A percentile compares a stretch with the other conserved stretches of the same genome.
phyloP scores from a whole-genome alignment of 176 grass and related monocot genomes.

The Avena atlantica region DNA sequence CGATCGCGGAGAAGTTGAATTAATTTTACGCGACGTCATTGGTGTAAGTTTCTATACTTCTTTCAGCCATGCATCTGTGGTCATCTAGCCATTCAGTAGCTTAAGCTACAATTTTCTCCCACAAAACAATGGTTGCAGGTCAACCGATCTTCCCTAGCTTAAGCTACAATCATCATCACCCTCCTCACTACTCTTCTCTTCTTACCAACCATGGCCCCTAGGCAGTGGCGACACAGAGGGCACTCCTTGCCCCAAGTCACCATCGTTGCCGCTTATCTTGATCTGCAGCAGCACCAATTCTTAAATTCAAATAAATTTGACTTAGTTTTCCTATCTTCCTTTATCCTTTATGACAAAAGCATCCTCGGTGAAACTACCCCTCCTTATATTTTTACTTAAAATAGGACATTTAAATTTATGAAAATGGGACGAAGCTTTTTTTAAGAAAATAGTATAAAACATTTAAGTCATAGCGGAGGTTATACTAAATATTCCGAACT shows the following conservation, averaged over 20 bases:
- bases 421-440: background rate
- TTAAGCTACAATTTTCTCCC: constrained; percentile 10
- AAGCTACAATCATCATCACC: too few species aligned
- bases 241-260: too few species aligned
- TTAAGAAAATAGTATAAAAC: background rate
- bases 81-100: background rate
- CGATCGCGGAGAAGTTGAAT: constrained; percentile 25
- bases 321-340: background rate
- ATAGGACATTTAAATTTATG: background rate
- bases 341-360: background rate
- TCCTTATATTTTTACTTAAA: background rate
- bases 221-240: too few species aligned
- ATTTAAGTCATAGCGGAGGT: background rate
- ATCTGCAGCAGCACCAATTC: background rate
- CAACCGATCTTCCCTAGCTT: constrained; percentile 17
- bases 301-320: background rate
- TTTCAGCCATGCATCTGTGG: background rate
- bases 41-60: constrained; percentile 33
- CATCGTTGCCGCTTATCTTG: too few species aligned
- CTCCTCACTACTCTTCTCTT: too few species aligned
- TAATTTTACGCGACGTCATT: constrained; percentile 41
- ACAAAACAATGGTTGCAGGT: constrained; percentile 20
- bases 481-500: background rate
- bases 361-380: background rate
- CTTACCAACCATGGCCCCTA: too few species aligned